These are phyloP conservation scores for Carex scoparia DNA, from an alignment of 176 grass and related monocot genomes.

Conservation along the genomic window DNA sequence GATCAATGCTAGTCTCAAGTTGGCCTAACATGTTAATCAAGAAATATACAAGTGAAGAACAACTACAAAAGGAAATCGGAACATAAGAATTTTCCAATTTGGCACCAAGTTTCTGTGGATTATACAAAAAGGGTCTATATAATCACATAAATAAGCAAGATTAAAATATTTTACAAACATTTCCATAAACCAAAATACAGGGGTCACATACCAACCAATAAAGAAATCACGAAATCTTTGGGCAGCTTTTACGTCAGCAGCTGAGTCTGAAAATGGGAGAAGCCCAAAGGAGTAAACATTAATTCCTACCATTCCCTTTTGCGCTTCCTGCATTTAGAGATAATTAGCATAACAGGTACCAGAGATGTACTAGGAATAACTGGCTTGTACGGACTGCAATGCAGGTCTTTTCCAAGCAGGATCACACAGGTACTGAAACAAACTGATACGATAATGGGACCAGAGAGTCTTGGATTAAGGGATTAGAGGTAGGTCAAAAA, in stretches of 20 bases:
- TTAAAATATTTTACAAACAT: not conserved
- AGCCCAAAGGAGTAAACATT: conserved; percentile 40
- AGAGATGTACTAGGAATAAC: not conserved
- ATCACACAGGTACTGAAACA: not conserved
- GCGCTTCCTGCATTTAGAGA: conserved; percentile 19
- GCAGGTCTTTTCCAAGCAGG: not conserved
- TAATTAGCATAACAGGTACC: not conserved
- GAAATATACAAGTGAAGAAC: not conserved
- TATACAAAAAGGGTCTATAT: not conserved
- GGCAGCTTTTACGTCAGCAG: conserved; percentile 31
- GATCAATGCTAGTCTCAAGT: not conserved
- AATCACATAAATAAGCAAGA: not conserved
- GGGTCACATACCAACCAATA: conserved; percentile 28
- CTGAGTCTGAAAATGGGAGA: conserved; percentile 44
- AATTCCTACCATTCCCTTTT: conserved; percentile 54
- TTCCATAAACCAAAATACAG: not conserved
- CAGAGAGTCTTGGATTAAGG: not conserved
- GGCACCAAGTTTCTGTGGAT: not conserved
- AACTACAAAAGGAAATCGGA: not conserved
- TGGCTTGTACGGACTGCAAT: not conserved
- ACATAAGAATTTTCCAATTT: not conserved
- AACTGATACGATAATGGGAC: not conserved
- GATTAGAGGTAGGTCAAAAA: not conserved
- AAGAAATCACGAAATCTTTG: conserved; percentile 31
- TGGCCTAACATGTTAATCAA: not conserved